Base-by-base conservation (phyloP, 768 basidiomycete species). In the Suillus luteus region DNA sequence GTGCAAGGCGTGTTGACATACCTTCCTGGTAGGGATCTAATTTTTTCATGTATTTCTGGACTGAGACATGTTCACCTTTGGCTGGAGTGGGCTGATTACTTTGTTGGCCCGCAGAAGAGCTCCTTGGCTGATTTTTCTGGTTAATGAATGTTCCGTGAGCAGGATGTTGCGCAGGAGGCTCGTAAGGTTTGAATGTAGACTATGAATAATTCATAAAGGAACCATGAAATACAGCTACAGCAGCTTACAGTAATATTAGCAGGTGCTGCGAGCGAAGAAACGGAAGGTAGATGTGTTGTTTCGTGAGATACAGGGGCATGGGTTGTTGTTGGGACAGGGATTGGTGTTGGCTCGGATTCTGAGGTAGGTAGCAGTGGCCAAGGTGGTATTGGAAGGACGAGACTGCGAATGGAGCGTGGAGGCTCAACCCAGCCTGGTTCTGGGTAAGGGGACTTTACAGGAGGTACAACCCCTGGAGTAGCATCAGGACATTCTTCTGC, bases 1-100 rank as follows among this genome's bases (percentile, higher is more conserved):
- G 55, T 15, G 2, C 11, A 22, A 41, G 5, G 7, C 51, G 17
- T 3, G 12, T 6, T 46, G 4, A 7, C 55, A 55, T 19, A 66
- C 75, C 75, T 22, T 73, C 31, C 43, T 75, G 73, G 6, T 74
- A 76, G 0, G 73, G 73, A 58, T 76, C 75, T 3, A 73, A 43
- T 48, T 74, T 74, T 51, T 66, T 74, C 41, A 73, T 24, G 19
- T 70, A 64, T 49, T 71, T 75, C 11, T 35, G 27, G n/a, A 7
- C 40, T 7, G 59, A 10, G 3, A 27, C 10, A 19, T 27, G 17
- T 27, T 41, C 11, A 6, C 57, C 40, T 31, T 62, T 22, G n/a
- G 17, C 38, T 19, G 63, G 48, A 40, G 35, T 35, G 8, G 15
- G 15, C 10, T 46, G 41, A 5, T 57, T 61, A 14, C n/a, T 37